These are phyloP conservation scores for Carpinus fangiana DNA, from an alignment of 306 rosid genomes.

Conservation along the genomic window DNA sequence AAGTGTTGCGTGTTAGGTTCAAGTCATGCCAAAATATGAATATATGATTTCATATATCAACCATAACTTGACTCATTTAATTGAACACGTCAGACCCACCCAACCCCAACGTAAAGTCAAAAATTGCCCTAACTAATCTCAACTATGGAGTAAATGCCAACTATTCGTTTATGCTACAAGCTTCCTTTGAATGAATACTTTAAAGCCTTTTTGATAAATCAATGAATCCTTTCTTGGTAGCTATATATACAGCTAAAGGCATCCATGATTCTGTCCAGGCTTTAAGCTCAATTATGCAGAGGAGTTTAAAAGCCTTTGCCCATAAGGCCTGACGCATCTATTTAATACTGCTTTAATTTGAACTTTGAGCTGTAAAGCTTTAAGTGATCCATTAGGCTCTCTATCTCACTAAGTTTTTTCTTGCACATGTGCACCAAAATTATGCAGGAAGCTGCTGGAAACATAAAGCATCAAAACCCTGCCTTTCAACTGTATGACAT, in stretches of 20 bases:
- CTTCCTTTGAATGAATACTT: neutral
- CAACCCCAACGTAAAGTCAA: too few species aligned
- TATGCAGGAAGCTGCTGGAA: neutral
- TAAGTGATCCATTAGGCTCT: neutral
- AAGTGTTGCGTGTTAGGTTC: too few species aligned
- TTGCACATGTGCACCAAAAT: neutral
- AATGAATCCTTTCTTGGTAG: neutral
- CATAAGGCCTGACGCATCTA: neutral
- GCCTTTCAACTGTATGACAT: neutral
- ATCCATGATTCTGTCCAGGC: neutral
- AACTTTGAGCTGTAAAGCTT: neutral
- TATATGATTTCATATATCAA: too few species aligned
- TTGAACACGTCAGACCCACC: too few species aligned
- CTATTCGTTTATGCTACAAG: neutral
- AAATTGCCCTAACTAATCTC: too few species aligned
- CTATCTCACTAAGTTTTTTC: neutral
- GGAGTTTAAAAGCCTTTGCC: neutral
- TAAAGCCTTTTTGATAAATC: neutral
- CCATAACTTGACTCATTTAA: too few species aligned
- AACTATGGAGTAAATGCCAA: neutral
- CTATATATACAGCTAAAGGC: neutral
- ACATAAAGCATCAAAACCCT: neutral
- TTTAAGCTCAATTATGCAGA: neutral
- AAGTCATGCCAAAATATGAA: too few species aligned
- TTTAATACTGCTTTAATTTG: neutral